Percentiles rank a stretch among this genome's conserved stretches.
These are phyloP conservation scores for Trichosanthes cucumerina DNA, from an alignment of 306 rosid species.

Conservation along the genomic window DNA sequence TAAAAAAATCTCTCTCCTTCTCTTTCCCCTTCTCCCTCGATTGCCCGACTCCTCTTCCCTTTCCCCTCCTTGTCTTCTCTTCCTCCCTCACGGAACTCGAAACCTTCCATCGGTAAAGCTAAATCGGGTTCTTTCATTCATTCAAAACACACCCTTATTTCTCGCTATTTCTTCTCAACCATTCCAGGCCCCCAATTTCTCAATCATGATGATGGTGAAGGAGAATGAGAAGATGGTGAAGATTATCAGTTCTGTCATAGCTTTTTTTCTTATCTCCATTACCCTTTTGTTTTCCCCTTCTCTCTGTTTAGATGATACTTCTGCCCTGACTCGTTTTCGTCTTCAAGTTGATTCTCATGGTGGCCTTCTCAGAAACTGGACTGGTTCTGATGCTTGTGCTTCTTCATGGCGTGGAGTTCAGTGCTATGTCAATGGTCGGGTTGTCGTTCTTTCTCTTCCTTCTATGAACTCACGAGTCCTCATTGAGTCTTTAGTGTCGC, in stretches of 20 bases:
- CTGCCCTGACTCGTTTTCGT: slow-evolving; percentile 55
- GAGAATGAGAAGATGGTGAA: neutral
- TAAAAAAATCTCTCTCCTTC: too few species aligned
- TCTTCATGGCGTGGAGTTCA: slow-evolving; percentile 60
- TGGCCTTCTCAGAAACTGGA: slow-evolving; percentile 65
- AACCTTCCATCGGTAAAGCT: too few species aligned
- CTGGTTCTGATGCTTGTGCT: slow-evolving; percentile 58
- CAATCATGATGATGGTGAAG: neutral
- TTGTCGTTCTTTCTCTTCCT: slow-evolving; percentile 49
- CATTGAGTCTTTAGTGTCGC: slow-evolving; percentile 34
- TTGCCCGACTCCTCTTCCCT: too few species aligned
- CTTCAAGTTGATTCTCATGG: slow-evolving; percentile 63
- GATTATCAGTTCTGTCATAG: neutral
- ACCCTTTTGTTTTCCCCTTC: slow-evolving; percentile 4
- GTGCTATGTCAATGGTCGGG: slow-evolving; percentile 47
- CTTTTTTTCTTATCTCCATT: slow-evolving; percentile 8
- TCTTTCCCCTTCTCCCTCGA: too few species aligned
- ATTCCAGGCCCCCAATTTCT: neutral
- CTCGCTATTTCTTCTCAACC: neutral
- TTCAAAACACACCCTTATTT: neutral
- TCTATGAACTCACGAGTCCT: slow-evolving; percentile 79
- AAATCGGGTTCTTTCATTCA: neutral
- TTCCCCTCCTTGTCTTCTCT: too few species aligned
- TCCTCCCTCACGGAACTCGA: too few species aligned
- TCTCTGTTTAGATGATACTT: slow-evolving; percentile 39